These are phyloP conservation scores for Leccinum rimulosum DNA, from an alignment of 768 basidiomycete genomes.

Conservation along the genomic window DNA sequence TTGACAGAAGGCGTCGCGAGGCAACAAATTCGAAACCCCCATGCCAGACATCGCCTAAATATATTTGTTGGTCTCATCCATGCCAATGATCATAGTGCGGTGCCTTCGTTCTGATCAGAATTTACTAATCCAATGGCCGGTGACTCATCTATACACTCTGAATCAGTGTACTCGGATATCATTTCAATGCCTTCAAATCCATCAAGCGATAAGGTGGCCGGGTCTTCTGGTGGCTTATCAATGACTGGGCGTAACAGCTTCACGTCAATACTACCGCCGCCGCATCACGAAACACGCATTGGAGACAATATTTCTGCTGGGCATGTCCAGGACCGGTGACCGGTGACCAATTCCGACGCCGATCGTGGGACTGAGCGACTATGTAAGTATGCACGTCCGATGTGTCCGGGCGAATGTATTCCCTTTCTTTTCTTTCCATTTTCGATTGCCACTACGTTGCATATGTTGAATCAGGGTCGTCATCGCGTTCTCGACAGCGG, in stretches of 20 bases:
- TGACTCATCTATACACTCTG: background rate
- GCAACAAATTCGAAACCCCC: background rate
- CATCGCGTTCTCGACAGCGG: background rate
- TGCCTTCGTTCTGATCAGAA: background rate
- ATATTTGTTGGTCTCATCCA: background rate
- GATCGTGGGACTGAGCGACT: too few species aligned
- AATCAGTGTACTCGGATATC: background rate
- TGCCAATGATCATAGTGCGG: background rate
- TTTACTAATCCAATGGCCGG: background rate
- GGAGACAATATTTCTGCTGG: too few species aligned
- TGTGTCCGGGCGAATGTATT: too few species aligned
- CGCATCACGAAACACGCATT: too few species aligned
- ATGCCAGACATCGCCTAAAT: background rate
- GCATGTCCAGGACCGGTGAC: too few species aligned
- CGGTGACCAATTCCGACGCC: too few species aligned
- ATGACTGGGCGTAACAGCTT: background rate
- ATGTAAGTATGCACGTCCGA: too few species aligned
- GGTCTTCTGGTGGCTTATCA: background rate
- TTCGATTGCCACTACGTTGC: too few species aligned
- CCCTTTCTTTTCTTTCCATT: too few species aligned
- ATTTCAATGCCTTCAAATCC: background rate
- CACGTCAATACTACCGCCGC: background rate
- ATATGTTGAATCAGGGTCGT: too few species aligned
- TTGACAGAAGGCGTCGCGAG: background rate
- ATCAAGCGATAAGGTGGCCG: background rate